Evolutionary conservation across 1,284 basidiomycete genomes (phyloP).

Genomic region (Malassezia dermatis): DNA sequence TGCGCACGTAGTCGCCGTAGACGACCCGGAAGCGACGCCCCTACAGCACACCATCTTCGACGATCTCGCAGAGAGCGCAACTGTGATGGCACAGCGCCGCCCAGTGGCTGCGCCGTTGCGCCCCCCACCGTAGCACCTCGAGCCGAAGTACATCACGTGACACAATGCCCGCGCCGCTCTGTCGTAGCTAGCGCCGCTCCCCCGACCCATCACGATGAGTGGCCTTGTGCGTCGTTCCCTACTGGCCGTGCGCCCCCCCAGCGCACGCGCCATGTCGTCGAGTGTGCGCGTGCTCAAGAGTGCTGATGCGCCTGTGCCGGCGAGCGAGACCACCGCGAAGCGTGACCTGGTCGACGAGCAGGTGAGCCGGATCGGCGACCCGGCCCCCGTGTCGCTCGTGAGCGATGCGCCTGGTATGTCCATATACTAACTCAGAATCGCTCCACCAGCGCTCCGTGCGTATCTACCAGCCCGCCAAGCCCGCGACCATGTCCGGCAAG

Average conservation of each 20-base stretch:
- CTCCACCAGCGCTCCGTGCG: constrained; percentile 76
- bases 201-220: neutral
- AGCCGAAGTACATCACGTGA: constrained; percentile 3
- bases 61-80: too few species aligned
- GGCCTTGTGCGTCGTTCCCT: constrained; percentile 1
- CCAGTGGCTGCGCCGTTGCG: too few species aligned
- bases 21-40: too few species aligned
- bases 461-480: constrained; percentile 85
- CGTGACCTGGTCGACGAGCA: constrained; percentile 16
- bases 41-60: neutral
- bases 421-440: constrained; percentile 13
- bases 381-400: constrained; percentile 11
- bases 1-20: neutral
- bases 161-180: neutral
- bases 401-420: constrained; percentile 17
- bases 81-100: too few species aligned
- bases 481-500: constrained; percentile 84
- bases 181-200: neutral
- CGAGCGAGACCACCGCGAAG: neutral
- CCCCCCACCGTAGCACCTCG: too few species aligned
- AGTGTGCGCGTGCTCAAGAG: neutral
- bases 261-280: neutral
- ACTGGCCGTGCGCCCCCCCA: neutral
- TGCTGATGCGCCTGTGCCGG: constrained; percentile 1
- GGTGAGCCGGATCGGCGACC: constrained; percentile 16